Percentiles rank a stretch among this genome's conserved stretches.
Evolutionary conservation across 2,329 filamentous ascomycete genomes (phyloP).

Genomic region (Tolypocladium ophioglossoides): DNA sequence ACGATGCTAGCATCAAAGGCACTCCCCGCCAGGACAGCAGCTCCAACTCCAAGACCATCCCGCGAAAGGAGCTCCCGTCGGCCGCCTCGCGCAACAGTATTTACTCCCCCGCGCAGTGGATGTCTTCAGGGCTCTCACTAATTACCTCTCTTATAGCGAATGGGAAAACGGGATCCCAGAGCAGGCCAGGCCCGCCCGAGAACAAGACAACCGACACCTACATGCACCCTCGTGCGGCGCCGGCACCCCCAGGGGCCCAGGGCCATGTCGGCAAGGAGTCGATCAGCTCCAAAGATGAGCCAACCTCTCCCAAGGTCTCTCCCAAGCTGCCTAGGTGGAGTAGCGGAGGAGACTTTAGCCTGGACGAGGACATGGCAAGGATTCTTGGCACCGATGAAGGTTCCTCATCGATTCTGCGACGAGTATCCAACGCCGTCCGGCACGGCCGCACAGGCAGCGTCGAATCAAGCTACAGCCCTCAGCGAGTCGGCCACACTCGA

Average conservation of each 20-base stretch:
- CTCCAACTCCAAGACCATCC: conserved; percentile 40
- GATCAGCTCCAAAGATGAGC: conserved; percentile 28
- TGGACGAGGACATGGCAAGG: conserved; percentile 92
- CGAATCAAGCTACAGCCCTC: conserved; percentile 35
- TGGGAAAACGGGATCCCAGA: conserved; percentile 12
- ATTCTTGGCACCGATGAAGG: conserved; percentile 71
- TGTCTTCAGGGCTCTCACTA: conserved; percentile 7
- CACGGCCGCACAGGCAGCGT: conserved; percentile 85
- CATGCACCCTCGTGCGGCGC: conserved; percentile 47
- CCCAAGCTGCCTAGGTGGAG: conserved; percentile 66
- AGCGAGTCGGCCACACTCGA: conserved; percentile 41
- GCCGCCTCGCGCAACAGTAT: conserved; percentile 32
- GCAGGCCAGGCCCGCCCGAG: conserved; percentile 12
- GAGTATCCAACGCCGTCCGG: conserved; percentile 86
- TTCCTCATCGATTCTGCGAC: conserved; percentile 70
- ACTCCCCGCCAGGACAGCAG: conserved; percentile 27
- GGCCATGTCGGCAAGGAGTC: conserved; percentile 36
- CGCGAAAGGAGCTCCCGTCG: conserved; percentile 53
- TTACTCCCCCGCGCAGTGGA: not conserved
- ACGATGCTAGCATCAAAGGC: conserved; percentile 28
- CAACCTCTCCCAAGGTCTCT: conserved; percentile 39
- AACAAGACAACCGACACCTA: conserved; percentile 36
- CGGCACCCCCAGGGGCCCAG: conserved; percentile 33
- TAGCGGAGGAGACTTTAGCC: conserved; percentile 74
- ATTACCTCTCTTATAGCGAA: conserved; percentile 10